Evolutionary conservation across 2,329 filamentous ascomycete genomes (phyloP).

Genomic region (Eutypa lata): DNA sequence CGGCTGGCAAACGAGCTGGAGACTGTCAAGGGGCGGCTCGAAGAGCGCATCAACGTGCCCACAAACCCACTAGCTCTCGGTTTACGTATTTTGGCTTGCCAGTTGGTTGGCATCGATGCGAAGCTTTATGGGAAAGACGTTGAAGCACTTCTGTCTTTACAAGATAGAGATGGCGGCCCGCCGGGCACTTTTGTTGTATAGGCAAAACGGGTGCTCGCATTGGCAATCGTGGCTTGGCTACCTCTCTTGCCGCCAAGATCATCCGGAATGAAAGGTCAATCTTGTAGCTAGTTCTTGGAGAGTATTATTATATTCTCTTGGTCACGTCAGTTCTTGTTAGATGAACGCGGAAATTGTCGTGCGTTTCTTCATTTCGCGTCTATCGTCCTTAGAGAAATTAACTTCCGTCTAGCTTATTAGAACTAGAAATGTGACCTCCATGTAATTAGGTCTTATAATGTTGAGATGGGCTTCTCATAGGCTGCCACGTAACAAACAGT

Average conservation of each 20-base stretch:
- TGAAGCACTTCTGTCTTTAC: constrained; percentile 8
- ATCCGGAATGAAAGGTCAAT: constrained; percentile 1
- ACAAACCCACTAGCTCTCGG: constrained; percentile 13
- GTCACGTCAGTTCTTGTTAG: no score
- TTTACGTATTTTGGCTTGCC: constrained; percentile 11
- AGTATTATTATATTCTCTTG: no score
- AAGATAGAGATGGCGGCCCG: constrained; percentile 19
- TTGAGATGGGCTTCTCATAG: no score
- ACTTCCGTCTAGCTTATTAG: no score
- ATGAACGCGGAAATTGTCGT: no score
- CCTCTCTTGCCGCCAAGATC: constrained; percentile 14
- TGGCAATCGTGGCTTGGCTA: constrained; percentile 21
- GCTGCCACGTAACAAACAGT: no score
- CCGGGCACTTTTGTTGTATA: constrained; percentile 19
- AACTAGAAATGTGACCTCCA: no score
- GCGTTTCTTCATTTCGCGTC: no score
- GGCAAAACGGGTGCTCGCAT: constrained; percentile 14
- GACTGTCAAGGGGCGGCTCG: constrained; percentile 4
- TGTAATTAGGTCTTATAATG: no score
- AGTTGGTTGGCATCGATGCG: constrained; percentile 4
- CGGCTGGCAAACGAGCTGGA: constrained; percentile 3
- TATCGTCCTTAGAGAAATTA: no score
- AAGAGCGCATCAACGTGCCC: constrained; percentile 7
- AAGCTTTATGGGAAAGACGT: constrained; percentile 11
- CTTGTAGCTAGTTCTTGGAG: no score